Percentiles rank a stretch among this genome's conserved stretches.
phyloP scores from a whole-genome alignment of 805 yeast species.

The Komagataella pseudopastoris region DNA sequence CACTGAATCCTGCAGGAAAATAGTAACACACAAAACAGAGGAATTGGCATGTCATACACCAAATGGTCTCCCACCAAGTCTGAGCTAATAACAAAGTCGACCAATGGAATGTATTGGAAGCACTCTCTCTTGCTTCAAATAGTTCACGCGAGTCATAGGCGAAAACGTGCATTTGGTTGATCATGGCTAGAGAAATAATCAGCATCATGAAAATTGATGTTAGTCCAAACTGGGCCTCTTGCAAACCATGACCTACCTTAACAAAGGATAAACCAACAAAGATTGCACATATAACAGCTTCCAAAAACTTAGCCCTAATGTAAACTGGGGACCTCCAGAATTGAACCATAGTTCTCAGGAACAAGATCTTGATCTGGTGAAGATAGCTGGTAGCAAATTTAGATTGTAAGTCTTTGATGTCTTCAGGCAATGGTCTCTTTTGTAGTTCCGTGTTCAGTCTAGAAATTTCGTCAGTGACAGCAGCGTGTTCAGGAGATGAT shows the following conservation, averaged over 20 bases:
- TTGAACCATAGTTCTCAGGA: conserved; percentile 23
- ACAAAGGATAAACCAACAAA: conserved; percentile 48
- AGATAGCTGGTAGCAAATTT: conserved; percentile 33
- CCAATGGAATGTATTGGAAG: conserved; percentile 69
- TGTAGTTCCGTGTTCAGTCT: conserved; percentile 10
- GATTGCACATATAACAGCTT: conserved; percentile 26
- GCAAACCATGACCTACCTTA: conserved; percentile 34
- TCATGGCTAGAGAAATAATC: conserved; percentile 43
- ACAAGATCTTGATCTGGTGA: conserved; percentile 21
- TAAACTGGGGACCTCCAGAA: conserved; percentile 36
- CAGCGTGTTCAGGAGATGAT: conserved; percentile 16
- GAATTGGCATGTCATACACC: conserved; percentile 33
- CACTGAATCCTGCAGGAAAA: conserved; percentile 16
- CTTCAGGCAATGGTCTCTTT: conserved; percentile 3
- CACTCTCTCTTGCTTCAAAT: conserved; percentile 57
- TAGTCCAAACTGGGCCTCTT: conserved; percentile 45
- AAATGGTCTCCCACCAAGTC: conserved; percentile 47
- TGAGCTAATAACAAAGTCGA: conserved; percentile 40
- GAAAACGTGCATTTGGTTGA: conserved; percentile 51
- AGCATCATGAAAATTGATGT: conserved; percentile 41
- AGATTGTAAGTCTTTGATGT: conserved; percentile 1
- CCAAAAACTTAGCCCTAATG: conserved; percentile 32
- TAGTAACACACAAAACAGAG: conserved; percentile 28
- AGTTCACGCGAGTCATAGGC: conserved; percentile 46
- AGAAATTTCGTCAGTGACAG: conserved; percentile 16